Evolutionary conservation across 192 early-diverging fungal species (phyloP).

Genomic region (Backusella mclennaniae): DNA sequence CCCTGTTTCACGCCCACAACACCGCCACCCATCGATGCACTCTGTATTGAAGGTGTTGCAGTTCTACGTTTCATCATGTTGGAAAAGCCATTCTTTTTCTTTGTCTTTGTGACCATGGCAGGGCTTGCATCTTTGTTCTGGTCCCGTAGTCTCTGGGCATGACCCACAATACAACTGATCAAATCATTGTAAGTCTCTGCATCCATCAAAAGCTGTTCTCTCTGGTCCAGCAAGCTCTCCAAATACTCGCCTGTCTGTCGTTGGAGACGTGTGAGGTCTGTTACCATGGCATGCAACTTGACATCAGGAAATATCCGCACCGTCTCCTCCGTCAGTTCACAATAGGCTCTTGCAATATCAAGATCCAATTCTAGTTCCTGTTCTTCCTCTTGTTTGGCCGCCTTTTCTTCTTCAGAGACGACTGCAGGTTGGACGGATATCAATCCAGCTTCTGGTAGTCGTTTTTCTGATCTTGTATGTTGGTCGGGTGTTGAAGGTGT

Average conservation of each 20-base stretch:
- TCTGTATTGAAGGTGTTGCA: neutral
- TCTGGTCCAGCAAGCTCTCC: slow-evolving; percentile 55
- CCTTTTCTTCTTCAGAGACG: neutral
- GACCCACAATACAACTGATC: slow-evolving; percentile 57
- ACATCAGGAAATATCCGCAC: slow-evolving; percentile 47
- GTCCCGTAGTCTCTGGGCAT: slow-evolving; percentile 45
- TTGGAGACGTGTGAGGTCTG: slow-evolving; percentile 42
- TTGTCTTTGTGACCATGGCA: slow-evolving; percentile 31
- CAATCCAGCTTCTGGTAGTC: neutral
- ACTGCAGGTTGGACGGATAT: too few relatives aligned
- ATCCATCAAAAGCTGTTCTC: slow-evolving; percentile 61
- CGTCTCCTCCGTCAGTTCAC: slow-evolving; percentile 45
- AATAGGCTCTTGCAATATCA: slow-evolving; percentile 42
- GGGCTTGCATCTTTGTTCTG: slow-evolving; percentile 36
- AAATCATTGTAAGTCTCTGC: slow-evolving; percentile 60
- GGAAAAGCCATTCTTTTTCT: slow-evolving; percentile 28
- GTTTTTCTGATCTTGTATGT: neutral
- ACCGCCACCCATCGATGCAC: slow-evolving; percentile 36
- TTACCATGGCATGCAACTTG: slow-evolving; percentile 50
- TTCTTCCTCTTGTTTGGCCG: slow-evolving; percentile 12
- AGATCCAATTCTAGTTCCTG: slow-evolving; percentile 38
- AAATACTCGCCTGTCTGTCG: slow-evolving; percentile 54
- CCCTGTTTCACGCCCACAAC: slow-evolving; percentile 30
- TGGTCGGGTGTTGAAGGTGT: neutral
- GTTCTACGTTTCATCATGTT: slow-evolving; percentile 19